These are phyloP conservation scores for Boletus reticulatus DNA, from an alignment of 768 basidiomycete species.

Conservation along the genomic window DNA sequence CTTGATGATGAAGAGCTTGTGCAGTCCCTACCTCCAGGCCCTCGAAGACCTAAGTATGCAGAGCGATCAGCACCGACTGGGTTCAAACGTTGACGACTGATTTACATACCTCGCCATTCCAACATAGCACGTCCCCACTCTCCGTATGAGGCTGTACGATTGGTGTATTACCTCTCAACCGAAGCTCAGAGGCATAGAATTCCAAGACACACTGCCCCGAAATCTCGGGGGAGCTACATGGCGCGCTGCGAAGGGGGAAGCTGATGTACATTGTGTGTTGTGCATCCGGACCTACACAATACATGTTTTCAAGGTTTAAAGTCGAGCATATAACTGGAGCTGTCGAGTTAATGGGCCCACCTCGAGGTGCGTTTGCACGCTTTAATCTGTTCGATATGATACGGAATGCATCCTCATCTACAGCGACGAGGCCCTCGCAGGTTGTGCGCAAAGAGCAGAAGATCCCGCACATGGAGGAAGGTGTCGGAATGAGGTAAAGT, in stretches of 20 bases:
- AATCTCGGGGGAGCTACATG: not conserved
- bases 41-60: conserved; percentile 58
- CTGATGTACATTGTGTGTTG: conserved; percentile 36
- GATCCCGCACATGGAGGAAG: conserved; percentile 65
- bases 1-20: not conserved
- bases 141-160: conserved; percentile 68
- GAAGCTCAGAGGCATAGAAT: conserved; percentile 75
- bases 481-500: too few relatives aligned
- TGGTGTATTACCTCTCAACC: conserved; percentile 56
- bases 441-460: conserved; percentile 43
- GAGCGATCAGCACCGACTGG: not conserved
- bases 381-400: conserved; percentile 36
- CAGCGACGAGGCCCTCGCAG: not conserved
- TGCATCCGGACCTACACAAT: conserved; percentile 60
- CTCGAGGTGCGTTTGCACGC: conserved; percentile 55
- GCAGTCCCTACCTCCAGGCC: conserved; percentile 59
- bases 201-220: conserved; percentile 31
- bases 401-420: conserved; percentile 16
- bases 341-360: conserved; percentile 30
- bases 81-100: not conserved
- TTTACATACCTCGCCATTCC: conserved; percentile 76
- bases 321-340: not conserved
- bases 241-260: conserved; percentile 10
- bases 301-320: not conserved
- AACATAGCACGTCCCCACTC: conserved; percentile 66